Conservation (phyloP, 495 filamentous ascomycete genomes). For the Cryomyces minteri region DNA sequence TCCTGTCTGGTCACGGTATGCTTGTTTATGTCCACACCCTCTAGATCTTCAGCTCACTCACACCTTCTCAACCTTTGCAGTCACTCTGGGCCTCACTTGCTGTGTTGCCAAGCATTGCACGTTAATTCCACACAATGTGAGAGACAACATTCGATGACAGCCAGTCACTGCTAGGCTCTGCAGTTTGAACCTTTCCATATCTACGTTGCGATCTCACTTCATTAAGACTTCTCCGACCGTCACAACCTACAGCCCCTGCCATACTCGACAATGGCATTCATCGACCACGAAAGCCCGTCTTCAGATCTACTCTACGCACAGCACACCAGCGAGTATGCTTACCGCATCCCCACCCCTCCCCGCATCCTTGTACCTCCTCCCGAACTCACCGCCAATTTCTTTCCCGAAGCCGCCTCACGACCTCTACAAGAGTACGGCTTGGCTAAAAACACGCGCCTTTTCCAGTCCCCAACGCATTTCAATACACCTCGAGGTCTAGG, state of each 20-base stretch:
- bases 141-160: too few relatives aligned
- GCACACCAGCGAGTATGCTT: slow-evolving; percentile 12
- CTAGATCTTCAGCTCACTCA: too few relatives aligned
- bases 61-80: not conserved
- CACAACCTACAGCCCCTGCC: too few relatives aligned
- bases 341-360: slow-evolving; percentile 25
- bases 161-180: too few relatives aligned
- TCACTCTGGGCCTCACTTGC: too few relatives aligned
- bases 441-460: not conserved
- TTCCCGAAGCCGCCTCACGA: slow-evolving; percentile 13
- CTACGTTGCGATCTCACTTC: too few relatives aligned
- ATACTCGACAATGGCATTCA: not conserved
- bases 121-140: too few relatives aligned
- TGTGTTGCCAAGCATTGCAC: too few relatives aligned
- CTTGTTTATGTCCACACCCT: too few relatives aligned
- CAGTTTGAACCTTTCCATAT: too few relatives aligned
- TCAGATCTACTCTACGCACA: not conserved
- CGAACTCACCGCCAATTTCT: slow-evolving; percentile 8
- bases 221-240: too few relatives aligned
- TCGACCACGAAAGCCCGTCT: not conserved
- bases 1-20: too few relatives aligned
- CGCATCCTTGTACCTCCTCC: slow-evolving; percentile 29
- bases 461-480: slow-evolving; percentile 1
- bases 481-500: slow-evolving; percentile 16
- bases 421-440: slow-evolving; percentile 8